Conservation (phyloP, 2,329 filamentous ascomycete genomes). For the Cladobotryum mycophilum region DNA sequence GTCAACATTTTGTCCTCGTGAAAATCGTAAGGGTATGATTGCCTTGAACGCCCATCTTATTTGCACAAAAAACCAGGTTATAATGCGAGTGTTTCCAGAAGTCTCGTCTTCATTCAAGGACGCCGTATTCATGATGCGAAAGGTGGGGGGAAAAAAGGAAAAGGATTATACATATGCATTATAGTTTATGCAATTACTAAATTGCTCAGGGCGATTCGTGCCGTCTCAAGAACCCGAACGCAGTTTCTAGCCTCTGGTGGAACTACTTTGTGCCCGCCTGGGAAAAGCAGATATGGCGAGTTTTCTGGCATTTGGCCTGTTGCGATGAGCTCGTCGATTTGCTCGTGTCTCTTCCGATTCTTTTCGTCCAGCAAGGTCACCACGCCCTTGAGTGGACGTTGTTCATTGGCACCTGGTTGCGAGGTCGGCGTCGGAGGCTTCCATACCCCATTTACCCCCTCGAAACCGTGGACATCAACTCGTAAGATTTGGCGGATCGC, state of each 20-base stretch:
- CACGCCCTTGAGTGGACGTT: conserved; percentile 49
- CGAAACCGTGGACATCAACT: conserved; percentile 51
- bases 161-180: background rate
- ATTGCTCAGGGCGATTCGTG: conserved; percentile 46
- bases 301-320: conserved; percentile 27
- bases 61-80: too few species aligned
- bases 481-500: conserved; percentile 48
- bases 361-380: conserved; percentile 47
- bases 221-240: conserved; percentile 46
- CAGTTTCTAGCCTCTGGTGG: conserved; percentile 37
- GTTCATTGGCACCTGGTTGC: conserved; percentile 19
- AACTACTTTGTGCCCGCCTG: conserved; percentile 16
- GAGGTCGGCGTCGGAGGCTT: background rate
- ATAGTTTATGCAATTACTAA: conserved; percentile 40
- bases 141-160: background rate
- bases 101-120: too few species aligned
- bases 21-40: too few species aligned
- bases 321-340: conserved; percentile 40
- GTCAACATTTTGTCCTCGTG: too few species aligned
- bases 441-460: conserved; percentile 8
- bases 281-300: conserved; percentile 22
- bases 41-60: too few species aligned
- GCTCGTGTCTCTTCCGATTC: conserved; percentile 41
- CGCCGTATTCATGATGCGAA: background rate
- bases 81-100: too few species aligned